Evolutionary conservation across 768 basidiomycete species (phyloP).

Genomic region (Tylopilus sp.): DNA sequence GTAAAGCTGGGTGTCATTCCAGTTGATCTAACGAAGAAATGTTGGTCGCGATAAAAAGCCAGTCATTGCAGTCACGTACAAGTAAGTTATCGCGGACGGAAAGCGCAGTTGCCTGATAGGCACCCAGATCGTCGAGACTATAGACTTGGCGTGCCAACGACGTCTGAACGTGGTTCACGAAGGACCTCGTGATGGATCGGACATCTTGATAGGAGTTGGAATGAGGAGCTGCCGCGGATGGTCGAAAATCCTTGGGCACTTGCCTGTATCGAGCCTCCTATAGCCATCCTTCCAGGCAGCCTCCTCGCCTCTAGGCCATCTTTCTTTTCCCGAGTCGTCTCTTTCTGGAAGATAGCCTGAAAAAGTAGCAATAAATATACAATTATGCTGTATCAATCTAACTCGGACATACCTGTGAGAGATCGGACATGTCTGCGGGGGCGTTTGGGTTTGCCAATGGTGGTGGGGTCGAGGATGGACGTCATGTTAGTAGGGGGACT

Average conservation of each 20-base stretch:
- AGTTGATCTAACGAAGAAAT: constrained; percentile 57
- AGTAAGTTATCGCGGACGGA: constrained; percentile 87
- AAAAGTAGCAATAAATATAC: constrained; percentile 3
- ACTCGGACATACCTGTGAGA: constrained; percentile 50
- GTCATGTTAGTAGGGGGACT: constrained; percentile 41
- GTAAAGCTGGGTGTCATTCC: constrained; percentile 78
- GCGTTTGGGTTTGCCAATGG: constrained; percentile 57
- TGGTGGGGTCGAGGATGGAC: constrained; percentile 59
- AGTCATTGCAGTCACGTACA: constrained; percentile 37
- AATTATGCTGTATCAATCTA: too few species aligned
- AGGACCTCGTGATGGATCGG: constrained; percentile 60
- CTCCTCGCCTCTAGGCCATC: constrained; percentile 83
- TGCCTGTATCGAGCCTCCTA: constrained; percentile 57
- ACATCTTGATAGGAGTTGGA: constrained; percentile 41
- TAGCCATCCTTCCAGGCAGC: constrained; percentile 64
- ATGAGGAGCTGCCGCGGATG: constrained; percentile 1
- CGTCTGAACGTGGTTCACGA: constrained; percentile 84
- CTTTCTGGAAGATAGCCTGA: constrained; percentile 77
- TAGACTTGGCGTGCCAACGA: constrained; percentile 88
- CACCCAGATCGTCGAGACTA: constrained; percentile 82
- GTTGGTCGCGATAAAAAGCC: neutral
- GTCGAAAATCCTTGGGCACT: neutral
- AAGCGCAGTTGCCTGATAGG: constrained; percentile 89
- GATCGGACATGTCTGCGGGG: constrained; percentile 64
- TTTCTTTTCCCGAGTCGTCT: constrained; percentile 73